Conservation (phyloP, 441 rosid species). For the Pelargonium fulgidum region DNA sequence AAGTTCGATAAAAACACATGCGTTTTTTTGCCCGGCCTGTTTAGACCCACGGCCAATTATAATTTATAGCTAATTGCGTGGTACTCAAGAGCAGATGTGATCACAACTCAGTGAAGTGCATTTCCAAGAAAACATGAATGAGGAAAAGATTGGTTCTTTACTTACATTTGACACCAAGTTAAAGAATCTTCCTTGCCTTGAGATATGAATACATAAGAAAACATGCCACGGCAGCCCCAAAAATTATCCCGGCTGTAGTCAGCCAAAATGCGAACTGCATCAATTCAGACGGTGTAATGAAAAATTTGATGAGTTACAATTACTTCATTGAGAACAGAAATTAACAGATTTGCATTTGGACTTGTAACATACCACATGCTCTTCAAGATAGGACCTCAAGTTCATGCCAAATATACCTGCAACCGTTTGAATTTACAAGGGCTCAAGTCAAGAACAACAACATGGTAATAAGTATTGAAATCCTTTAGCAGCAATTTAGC, state of each 20-base stretch:
- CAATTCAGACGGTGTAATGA: conserved; percentile 9
- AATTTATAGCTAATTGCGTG: too few species aligned
- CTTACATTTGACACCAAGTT: conserved; percentile 25
- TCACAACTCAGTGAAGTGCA: background rate
- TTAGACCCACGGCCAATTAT: too few species aligned
- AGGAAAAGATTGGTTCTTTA: conserved; percentile 10
- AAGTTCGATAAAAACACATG: too few species aligned
- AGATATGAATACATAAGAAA: conserved; percentile 74
- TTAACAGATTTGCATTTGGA: background rate
- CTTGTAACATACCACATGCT: conserved; percentile 53
- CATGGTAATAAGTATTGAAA: background rate
- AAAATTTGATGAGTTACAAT: background rate
- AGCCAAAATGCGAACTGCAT: conserved; percentile 89
- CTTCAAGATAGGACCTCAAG: conserved; percentile 91
- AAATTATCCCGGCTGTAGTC: conserved; percentile 77
- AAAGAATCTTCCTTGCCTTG: conserved; percentile 62
- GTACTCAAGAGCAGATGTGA: background rate
- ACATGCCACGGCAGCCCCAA: conserved; percentile 63
- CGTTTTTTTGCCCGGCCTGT: too few species aligned
- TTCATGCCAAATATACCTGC: conserved; percentile 98
- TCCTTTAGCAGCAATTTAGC: background rate
- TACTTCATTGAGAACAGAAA: too few species aligned
- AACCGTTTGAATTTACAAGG: conserved; percentile 16
- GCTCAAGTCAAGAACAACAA: background rate
- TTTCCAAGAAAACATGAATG: background rate